Conservation (phyloP, 164 flowering plant species). For the Pachysandra terminalis region DNA sequence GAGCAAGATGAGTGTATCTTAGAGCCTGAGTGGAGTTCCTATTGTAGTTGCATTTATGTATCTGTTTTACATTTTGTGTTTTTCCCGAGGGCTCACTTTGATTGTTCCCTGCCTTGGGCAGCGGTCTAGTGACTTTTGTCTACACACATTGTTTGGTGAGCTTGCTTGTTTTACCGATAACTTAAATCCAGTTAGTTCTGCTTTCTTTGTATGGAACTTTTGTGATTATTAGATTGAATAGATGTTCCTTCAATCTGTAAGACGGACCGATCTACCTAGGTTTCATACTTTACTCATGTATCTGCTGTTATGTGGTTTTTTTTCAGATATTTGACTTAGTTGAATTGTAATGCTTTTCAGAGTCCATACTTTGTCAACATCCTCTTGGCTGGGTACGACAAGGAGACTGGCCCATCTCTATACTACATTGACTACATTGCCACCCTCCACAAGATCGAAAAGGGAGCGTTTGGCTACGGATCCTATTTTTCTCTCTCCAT, state of each 20-base stretch:
- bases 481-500: slow-evolving; percentile 81
- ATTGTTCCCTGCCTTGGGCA: no score
- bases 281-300: neutral
- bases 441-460: slow-evolving; percentile 89
- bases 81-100: no score
- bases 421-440: slow-evolving; percentile 96
- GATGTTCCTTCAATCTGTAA: neutral
- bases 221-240: no score
- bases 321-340: neutral
- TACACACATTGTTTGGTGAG: no score
- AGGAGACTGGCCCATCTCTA: slow-evolving; percentile 82
- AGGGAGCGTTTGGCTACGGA: slow-evolving; percentile 97
- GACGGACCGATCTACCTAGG: neutral
- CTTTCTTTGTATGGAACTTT: neutral
- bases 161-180: no score
- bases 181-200: neutral
- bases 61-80: no score
- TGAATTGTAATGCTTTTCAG: slow-evolving; percentile 36
- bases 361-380: slow-evolving; percentile 85
- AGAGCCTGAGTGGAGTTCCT: no score
- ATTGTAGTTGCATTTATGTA: no score
- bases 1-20: no score
- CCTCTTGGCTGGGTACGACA: slow-evolving; percentile 90
- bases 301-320: no score
- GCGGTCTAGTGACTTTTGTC: no score